Base-by-base conservation (phyloP, 176 grass and related monocot genomes). In the Aegilops longissima region DNA sequence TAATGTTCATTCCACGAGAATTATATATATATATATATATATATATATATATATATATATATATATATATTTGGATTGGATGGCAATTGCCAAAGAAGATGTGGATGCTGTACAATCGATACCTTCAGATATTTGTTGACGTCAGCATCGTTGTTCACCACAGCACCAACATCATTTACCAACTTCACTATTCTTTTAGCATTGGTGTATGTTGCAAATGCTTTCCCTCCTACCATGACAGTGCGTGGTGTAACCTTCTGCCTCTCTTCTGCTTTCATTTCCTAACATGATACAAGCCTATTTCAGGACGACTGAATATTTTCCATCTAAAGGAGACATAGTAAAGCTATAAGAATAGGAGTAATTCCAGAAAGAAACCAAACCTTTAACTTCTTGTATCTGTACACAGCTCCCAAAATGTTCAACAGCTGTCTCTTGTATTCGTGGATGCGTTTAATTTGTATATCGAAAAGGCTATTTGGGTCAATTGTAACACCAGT, bases 391-490 rank as follows among this genome's bases (percentile, higher is more conserved):
- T 92, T 93, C 83, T 96, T 93, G 85, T 96, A 96, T 88, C 91
- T 91, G 79, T 93, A 93, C 23, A 96, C 85, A 62, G 74, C 83
- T 82, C 92, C 94, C 63, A 96, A 80, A 81, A 94, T 96, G 87
- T 93, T 93, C 79, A 94, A 45, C 21, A 96, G 89, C 70, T 96
- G 94, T 69, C 92, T 89, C 80, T 94, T 96, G 73, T 96, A 96
- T 84, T 96, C 94, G 61, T 96, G 94, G 44, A 96, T 96, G n/a
- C 94, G 89, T 44, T 96, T 96, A 76, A 96, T 80, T 65, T 96
- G 94, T 86, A 96, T 92, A 79, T 94, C 94, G 9, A 96, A 96
- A 79, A 94, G 81, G 76, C 85, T 88, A 12, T 83, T 76, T 36
- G 92, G 94, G 67, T 94, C 89, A 34, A 96, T 91, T 4, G 82